Conservation (phyloP, 1,139 yeast genomes). For the Taphrina populina region DNA sequence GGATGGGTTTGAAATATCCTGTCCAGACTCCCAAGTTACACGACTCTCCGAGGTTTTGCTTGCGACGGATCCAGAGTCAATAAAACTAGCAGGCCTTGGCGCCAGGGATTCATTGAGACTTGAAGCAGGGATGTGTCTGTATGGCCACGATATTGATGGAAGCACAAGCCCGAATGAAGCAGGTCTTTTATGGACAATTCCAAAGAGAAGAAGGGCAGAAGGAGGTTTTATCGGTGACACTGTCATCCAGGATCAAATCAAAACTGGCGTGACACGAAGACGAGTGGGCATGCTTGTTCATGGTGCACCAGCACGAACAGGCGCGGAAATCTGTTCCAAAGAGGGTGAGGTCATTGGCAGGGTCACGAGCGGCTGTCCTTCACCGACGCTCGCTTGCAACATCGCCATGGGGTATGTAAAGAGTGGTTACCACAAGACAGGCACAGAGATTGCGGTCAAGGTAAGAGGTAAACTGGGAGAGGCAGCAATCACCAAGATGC, state of each 20-base stretch:
- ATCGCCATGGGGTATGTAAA: conserved; percentile 89
- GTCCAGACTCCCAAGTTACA: conserved; percentile 56
- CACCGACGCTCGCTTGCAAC: conserved; percentile 76
- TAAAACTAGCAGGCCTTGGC: conserved; percentile 88
- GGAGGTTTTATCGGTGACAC: conserved; percentile 75
- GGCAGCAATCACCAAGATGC: conserved; percentile 74
- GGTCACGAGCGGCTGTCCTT: conserved; percentile 86
- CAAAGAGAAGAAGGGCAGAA: conserved; percentile 66
- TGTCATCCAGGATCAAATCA: conserved; percentile 67
- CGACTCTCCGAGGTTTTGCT: conserved; percentile 68
- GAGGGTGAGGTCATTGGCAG: conserved; percentile 58
- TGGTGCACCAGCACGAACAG: conserved; percentile 93
- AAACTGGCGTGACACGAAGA: conserved; percentile 57
- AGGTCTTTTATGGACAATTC: conserved; percentile 82
- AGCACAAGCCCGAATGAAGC: conserved; percentile 85
- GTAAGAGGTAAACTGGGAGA: conserved; percentile 81
- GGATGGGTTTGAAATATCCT: conserved; percentile 91
- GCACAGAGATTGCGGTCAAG: conserved; percentile 70
- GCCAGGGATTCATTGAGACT: conserved; percentile 92
- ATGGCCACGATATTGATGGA: conserved; percentile 86
- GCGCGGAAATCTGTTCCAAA: conserved; percentile 56
- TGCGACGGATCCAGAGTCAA: conserved; percentile 53
- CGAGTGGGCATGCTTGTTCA: conserved; percentile 70
- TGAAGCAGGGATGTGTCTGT: conserved; percentile 98
- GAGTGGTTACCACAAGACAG: conserved; percentile 70